Evolutionary conservation across 768 basidiomycete genomes (phyloP), one percentile per base, ranked within the genome.

Genomic region (Boletus patriciae): DNA sequence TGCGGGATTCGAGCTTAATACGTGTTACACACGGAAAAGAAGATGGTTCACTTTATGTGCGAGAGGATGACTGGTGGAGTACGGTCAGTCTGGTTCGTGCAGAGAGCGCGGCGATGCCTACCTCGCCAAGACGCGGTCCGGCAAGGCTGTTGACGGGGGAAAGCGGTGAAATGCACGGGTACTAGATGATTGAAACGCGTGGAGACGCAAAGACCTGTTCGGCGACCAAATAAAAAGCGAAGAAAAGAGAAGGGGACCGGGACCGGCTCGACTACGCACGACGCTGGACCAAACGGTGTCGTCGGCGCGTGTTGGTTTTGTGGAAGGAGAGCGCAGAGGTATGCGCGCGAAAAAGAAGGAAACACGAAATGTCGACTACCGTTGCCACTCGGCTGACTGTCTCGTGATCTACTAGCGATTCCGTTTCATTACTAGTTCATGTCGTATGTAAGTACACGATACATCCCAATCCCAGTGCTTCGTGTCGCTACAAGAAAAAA

Each of bases 11-110:
- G 46, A 44, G 25, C 46, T 70, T 52, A 66, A 62, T 50, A 57
- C 46, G 53, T 33, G 50, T 27, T 46, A 48, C 52, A 60, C 55
- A 38, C 2, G 27, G 31, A 6, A n/a, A 12, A 53, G 27, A 40
- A 56, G 36, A 46, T 4, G 52, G 52, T 57, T 70, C 57, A 68
- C 68, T 72, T 65, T 65, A 15, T 31, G 56, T 41, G 16, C 38
- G 25, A 29, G 49, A 34, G 46, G 29, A 40, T 25, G 53, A 55
- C 56, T 47, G 12, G 41, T 1, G 40, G 8, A 19, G 41, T 12
- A 16, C 1, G 43, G 50, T 64, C 36, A 50, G 41, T 31, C 34
- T 15, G 18, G 19, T 11, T 19, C 25, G 21, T 16, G 21, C 16
- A 27, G 52, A 47, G 50, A 23, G 3, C 2, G 25, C 5, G 40